Evolutionary conservation across 1,139 yeast genomes (phyloP).

Genomic region (Suhomyces anneliseae): DNA sequence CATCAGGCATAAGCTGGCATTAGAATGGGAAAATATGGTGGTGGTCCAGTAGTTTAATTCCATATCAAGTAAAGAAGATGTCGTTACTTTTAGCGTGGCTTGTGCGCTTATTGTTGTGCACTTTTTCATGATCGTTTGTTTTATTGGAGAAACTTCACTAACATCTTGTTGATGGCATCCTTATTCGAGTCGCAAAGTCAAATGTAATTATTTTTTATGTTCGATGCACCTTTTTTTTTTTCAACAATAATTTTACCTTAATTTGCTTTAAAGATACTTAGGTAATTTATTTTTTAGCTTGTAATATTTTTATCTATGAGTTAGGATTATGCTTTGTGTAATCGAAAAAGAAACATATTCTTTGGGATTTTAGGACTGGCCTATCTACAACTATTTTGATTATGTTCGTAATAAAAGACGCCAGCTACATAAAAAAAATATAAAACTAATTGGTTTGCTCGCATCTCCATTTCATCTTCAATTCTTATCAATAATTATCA

Average conservation of each 20-base stretch:
- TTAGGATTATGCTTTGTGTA: conserved; percentile 6
- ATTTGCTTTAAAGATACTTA: conserved; percentile 5
- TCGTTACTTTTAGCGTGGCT: background rate
- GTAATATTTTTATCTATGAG: conserved; percentile 7
- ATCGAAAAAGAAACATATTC: conserved; percentile 9
- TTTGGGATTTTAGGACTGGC: conserved; percentile 2
- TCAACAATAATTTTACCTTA: conserved; percentile 4
- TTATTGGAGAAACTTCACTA: conserved; percentile 6
- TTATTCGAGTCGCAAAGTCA: conserved; percentile 2
- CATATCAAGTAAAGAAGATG: background rate
- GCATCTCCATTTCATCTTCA: background rate
- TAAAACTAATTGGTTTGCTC: conserved; percentile 2
- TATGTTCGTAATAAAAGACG: conserved; percentile 3
- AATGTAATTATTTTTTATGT: conserved; percentile 10
- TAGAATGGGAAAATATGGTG: background rate
- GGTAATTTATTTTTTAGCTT: conserved; percentile 4
- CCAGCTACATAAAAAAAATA: conserved; percentile 1
- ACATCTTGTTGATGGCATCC: conserved; percentile 2
- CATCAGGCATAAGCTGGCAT: background rate
- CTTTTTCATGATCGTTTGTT: conserved; percentile 3
- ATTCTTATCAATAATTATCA: background rate
- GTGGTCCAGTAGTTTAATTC: background rate
- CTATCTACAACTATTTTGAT: conserved; percentile 10
- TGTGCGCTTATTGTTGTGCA: background rate
- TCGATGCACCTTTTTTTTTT: conserved; percentile 3